These are phyloP conservation scores for Berberis vulgaris DNA, from an alignment of 164 flowering plant species.

Conservation along the genomic window DNA sequence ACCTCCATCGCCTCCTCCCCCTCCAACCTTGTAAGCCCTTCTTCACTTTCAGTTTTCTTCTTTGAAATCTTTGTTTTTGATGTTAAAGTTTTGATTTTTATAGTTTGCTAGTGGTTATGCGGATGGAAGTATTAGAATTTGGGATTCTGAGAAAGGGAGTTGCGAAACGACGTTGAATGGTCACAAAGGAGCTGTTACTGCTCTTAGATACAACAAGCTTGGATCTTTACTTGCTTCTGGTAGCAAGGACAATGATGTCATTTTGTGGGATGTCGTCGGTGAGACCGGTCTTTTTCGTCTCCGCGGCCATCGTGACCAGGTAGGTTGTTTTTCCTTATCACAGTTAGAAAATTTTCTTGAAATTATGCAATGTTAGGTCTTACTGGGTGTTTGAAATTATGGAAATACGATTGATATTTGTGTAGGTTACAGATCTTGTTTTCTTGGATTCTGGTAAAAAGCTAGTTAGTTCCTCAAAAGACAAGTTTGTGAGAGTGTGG, in stretches of 20 bases:
- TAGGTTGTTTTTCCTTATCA: conserved; percentile 5
- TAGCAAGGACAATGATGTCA: conserved; percentile 83
- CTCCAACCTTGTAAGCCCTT: conserved; percentile 41
- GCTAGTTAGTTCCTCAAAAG: conserved; percentile 90
- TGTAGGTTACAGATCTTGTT: conserved; percentile 89
- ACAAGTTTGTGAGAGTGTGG: conserved; percentile 92
- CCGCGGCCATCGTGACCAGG: conserved; percentile 96
- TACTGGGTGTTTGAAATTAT: neutral
- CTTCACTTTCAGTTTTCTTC: too few species aligned
- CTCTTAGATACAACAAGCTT: conserved; percentile 55
- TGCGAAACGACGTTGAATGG: conserved; percentile 86
- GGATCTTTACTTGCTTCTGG: conserved; percentile 92
- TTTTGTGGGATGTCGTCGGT: conserved; percentile 92
- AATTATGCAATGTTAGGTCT: neutral
- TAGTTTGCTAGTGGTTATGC: conserved; percentile 94
- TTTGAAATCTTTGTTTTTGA: too few species aligned
- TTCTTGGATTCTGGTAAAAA: conserved; percentile 81
- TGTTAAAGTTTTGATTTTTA: conserved; percentile 3
- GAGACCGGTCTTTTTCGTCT: conserved; percentile 90
- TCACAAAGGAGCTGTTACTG: conserved; percentile 76
- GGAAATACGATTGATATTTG: neutral
- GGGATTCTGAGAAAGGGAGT: conserved; percentile 72
- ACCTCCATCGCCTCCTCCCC: conserved; percentile 65
- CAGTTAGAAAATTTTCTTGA: too few species aligned
- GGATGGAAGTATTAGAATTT: conserved; percentile 89